phyloP scores from a whole-genome alignment of 768 basidiomycete species.

The Exsudoporus frostii region DNA sequence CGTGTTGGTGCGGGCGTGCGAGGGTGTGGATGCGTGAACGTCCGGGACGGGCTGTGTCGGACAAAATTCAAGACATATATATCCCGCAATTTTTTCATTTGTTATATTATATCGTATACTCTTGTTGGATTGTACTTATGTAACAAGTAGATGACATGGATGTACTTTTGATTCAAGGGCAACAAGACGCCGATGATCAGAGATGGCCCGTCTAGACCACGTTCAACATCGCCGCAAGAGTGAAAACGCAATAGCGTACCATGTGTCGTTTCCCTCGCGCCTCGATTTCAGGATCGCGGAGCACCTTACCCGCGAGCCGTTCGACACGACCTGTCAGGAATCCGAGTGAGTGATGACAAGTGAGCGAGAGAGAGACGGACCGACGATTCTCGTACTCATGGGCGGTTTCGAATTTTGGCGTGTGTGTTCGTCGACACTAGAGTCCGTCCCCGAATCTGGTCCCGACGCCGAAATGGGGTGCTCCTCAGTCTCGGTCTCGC shows the following conservation, averaged over 20 bases:
- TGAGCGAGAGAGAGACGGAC: background rate
- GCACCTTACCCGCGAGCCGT: slow-evolving; percentile 16
- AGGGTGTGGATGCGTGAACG: slow-evolving; percentile 17
- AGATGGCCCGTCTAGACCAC: slow-evolving; percentile 1
- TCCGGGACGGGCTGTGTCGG: background rate
- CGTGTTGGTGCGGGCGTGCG: slow-evolving; percentile 54
- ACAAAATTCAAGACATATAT: background rate
- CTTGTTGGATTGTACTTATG: background rate
- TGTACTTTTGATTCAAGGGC: too few species aligned
- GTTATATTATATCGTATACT: too few species aligned
- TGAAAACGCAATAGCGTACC: background rate
- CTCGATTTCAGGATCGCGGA: slow-evolving; percentile 18
- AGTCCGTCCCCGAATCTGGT: background rate
- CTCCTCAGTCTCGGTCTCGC: background rate
- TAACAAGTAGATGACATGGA: too few species aligned
- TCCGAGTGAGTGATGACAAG: too few species aligned
- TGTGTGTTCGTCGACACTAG: background rate
- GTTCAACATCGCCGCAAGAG: background rate
- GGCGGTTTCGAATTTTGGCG: background rate
- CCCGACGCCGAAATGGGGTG: background rate
- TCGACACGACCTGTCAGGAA: slow-evolving; percentile 11
- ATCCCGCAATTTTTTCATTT: background rate
- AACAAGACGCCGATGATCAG: background rate
- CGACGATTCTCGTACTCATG: slow-evolving; percentile 4
- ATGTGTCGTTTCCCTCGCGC: slow-evolving; percentile 18